Evolutionary conservation across 768 basidiomycete genomes (phyloP).

Genomic region (Leccinum rimulosum): DNA sequence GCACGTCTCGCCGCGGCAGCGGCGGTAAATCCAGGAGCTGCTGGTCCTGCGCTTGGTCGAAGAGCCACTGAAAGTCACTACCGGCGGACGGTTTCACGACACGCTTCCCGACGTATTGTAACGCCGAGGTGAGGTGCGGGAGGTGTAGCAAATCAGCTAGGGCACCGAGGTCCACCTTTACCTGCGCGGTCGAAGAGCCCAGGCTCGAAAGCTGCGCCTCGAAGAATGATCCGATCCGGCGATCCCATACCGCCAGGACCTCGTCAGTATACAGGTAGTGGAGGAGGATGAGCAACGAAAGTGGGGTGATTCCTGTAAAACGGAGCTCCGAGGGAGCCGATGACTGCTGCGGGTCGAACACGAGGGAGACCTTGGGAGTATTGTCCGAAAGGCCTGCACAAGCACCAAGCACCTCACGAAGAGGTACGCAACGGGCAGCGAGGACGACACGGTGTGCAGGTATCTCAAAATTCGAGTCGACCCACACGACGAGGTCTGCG

Average conservation of each 20-base stretch:
- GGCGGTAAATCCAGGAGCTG: slow-evolving; percentile 2
- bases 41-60: slow-evolving; percentile 27
- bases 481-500: slow-evolving; percentile 59
- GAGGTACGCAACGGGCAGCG: slow-evolving; percentile 49
- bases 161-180: slow-evolving; percentile 62
- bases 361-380: slow-evolving; percentile 32
- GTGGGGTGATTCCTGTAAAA: slow-evolving; percentile 56
- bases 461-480: slow-evolving; percentile 44
- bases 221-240: slow-evolving; percentile 51
- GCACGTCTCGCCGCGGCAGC: slow-evolving; percentile 6
- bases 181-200: slow-evolving; percentile 41
- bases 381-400: slow-evolving; percentile 26
- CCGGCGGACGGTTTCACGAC: slow-evolving; percentile 47
- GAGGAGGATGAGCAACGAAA: slow-evolving; percentile 72
- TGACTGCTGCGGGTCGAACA: slow-evolving; percentile 10
- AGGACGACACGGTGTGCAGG: slow-evolving; percentile 70
- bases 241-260: slow-evolving; percentile 81
- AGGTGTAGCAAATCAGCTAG: slow-evolving; percentile 63
- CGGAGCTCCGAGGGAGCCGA: slow-evolving; percentile 12
- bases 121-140: slow-evolving; percentile 46
- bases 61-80: slow-evolving; percentile 50
- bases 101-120: slow-evolving; percentile 63
- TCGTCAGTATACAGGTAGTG: slow-evolving; percentile 89
- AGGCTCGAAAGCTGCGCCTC: slow-evolving; percentile 38
- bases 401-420: slow-evolving; percentile 44